Conservation (phyloP, 768 basidiomycete genomes). For the Pleurotus tuber-regium region DNA sequence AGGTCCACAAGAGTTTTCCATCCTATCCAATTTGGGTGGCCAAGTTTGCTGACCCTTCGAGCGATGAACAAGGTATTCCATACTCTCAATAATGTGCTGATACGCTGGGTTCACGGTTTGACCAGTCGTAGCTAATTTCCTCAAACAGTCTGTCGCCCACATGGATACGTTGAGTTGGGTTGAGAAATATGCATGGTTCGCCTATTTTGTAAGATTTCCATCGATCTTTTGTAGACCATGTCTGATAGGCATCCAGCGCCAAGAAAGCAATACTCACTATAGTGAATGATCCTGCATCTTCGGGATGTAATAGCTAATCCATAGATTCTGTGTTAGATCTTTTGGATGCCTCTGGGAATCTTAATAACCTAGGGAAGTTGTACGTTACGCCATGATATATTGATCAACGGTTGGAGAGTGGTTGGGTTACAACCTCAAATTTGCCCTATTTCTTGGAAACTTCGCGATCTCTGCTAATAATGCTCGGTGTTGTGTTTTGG, state of each 20-base stretch:
- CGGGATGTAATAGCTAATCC: too few species aligned
- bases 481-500: background rate
- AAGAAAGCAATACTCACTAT: constrained; percentile 20
- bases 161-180: constrained; percentile 42
- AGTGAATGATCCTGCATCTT: constrained; percentile 13
- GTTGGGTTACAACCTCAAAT: background rate
- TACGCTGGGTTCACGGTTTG: too few species aligned
- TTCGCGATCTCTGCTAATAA: background rate
- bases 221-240: background rate
- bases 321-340: too few species aligned
- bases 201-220: constrained; percentile 21
- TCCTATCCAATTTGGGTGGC: constrained; percentile 34
- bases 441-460: background rate
- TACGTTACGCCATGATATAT: constrained; percentile 17
- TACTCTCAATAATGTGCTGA: background rate
- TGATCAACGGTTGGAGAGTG: background rate
- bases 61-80: background rate
- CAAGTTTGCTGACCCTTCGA: constrained; percentile 25
- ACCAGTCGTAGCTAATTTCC: constrained; percentile 33
- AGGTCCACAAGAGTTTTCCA: constrained; percentile 31
- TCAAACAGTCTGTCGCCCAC: constrained; percentile 38
- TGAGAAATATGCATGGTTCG: constrained; percentile 51
- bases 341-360: constrained; percentile 19
- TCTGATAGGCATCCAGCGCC: constrained; percentile 12
- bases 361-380: constrained; percentile 18